These are phyloP conservation scores for Suillus decipiens DNA, from an alignment of 768 basidiomycete genomes.

Conservation along the genomic window DNA sequence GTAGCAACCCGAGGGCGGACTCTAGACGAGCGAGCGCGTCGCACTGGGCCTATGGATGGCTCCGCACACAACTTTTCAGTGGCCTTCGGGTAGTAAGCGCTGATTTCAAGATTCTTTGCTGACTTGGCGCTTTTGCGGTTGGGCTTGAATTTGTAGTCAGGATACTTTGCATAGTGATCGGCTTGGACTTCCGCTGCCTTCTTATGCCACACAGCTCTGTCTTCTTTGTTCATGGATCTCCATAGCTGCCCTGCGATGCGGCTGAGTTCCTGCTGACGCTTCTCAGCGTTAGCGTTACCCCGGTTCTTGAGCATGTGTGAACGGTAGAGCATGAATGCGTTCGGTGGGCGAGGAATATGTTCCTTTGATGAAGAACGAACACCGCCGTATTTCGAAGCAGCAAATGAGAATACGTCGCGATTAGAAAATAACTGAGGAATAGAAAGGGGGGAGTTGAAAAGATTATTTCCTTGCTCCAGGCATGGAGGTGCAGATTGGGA, in stretches of 20 bases:
- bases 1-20: constrained; percentile 18
- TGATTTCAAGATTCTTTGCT: constrained; percentile 22
- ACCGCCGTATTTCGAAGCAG: not conserved
- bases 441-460: not conserved
- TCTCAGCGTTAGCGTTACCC: constrained; percentile 46
- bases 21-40: constrained; percentile 34
- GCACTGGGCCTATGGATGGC: constrained; percentile 39
- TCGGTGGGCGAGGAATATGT: constrained; percentile 50
- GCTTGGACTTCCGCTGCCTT: constrained; percentile 30
- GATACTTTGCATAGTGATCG: constrained; percentile 32
- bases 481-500: constrained; percentile 17
- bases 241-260: constrained; percentile 56
- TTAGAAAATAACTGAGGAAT: not conserved
- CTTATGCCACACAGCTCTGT: constrained; percentile 38
- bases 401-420: not conserved
- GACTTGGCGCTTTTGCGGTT: constrained; percentile 22
- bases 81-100: constrained; percentile 25
- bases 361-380: constrained; percentile 11
- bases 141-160: constrained; percentile 31
- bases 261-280: constrained; percentile 56
- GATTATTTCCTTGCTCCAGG: constrained; percentile 2
- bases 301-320: constrained; percentile 49
- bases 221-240: constrained; percentile 41
- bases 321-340: constrained; percentile 61
- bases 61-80: constrained; percentile 38